Evolutionary conservation across 345 rosid species (phyloP).

Genomic region (Fremontodendron californicum): DNA sequence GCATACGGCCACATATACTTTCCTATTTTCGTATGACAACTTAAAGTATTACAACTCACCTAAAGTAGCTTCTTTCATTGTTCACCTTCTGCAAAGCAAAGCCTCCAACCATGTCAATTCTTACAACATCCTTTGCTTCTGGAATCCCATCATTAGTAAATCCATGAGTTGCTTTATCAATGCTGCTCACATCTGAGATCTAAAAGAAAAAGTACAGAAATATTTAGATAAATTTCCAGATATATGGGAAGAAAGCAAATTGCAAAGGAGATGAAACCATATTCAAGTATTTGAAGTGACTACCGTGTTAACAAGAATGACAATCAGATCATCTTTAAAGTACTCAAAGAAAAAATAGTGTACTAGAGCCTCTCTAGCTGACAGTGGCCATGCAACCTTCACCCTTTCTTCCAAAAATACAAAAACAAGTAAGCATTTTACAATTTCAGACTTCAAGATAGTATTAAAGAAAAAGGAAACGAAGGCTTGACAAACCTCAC

Average conservation of each 20-base stretch:
- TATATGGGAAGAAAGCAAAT: slow-evolving; percentile 1
- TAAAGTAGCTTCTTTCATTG: slow-evolving; percentile 69
- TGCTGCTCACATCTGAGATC: slow-evolving; percentile 61
- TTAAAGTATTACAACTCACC: slow-evolving; percentile 41
- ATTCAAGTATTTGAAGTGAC: slow-evolving; percentile 10
- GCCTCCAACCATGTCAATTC: slow-evolving; percentile 80
- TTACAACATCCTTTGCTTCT: slow-evolving; percentile 60
- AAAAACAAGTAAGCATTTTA: slow-evolving; percentile 27
- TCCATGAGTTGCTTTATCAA: slow-evolving; percentile 53
- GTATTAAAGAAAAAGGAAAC: not conserved
- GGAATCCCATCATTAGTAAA: slow-evolving; percentile 48
- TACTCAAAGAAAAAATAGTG: slow-evolving; percentile 69
- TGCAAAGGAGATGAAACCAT: slow-evolving; percentile 5
- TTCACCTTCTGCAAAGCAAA: slow-evolving; percentile 84
- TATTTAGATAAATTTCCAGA: not conserved
- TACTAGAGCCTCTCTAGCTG: slow-evolving; percentile 73
- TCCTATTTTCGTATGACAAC: not conserved
- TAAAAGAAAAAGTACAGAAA: slow-evolving; percentile 28
- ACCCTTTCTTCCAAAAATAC: slow-evolving; percentile 73
- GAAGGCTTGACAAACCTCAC: slow-evolving; percentile 53
- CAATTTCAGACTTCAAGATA: not conserved
- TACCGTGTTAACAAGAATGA: slow-evolving; percentile 73
- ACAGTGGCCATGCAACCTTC: slow-evolving; percentile 91
- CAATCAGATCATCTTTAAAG: slow-evolving; percentile 62
- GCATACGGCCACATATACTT: not conserved